These are phyloP conservation scores for Tuber indicum DNA, from an alignment of 495 filamentous ascomycete species.

Conservation along the genomic window DNA sequence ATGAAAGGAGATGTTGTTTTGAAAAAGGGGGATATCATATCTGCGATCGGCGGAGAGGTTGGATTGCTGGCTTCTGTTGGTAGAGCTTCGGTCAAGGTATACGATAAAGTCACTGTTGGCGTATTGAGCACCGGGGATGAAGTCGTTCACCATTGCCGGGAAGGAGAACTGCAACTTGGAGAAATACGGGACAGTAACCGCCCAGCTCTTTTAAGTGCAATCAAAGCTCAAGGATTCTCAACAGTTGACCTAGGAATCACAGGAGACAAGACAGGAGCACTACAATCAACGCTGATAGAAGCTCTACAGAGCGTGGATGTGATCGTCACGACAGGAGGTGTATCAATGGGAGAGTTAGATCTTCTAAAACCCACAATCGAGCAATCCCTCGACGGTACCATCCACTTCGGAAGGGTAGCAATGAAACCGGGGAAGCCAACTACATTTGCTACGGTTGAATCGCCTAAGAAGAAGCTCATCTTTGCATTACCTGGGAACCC, in stretches of 20 bases:
- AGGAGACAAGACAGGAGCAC: slow-evolving; percentile 65
- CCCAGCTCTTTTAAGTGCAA: slow-evolving; percentile 71
- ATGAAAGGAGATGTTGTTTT: slow-evolving; percentile 61
- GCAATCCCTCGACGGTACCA: slow-evolving; percentile 77
- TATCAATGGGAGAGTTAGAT: slow-evolving; percentile 97
- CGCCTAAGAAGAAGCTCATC: slow-evolving; percentile 55
- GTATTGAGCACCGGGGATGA: slow-evolving; percentile 94
- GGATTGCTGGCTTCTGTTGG: slow-evolving; percentile 84
- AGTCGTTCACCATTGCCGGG: slow-evolving; percentile 68
- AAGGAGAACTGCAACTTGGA: slow-evolving; percentile 59
- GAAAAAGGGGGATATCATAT: slow-evolving; percentile 66
- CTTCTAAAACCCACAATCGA: slow-evolving; percentile 96
- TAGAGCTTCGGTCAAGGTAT: slow-evolving; percentile 63
- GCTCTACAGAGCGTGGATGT: slow-evolving; percentile 71
- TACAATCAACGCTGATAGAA: slow-evolving; percentile 68
- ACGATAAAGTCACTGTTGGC: slow-evolving; percentile 69
- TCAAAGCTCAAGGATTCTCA: slow-evolving; percentile 68
- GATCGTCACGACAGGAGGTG: slow-evolving; percentile 86
- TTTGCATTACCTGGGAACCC: slow-evolving; percentile 95
- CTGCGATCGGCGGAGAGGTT: slow-evolving; percentile 80
- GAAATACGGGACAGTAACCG: slow-evolving; percentile 93
- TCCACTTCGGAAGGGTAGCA: slow-evolving; percentile 91
- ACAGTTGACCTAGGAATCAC: slow-evolving; percentile 83
- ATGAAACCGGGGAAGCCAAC: slow-evolving; percentile 99
- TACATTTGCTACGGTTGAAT: slow-evolving; percentile 84